A percentile compares a stretch with the other conserved stretches of the same genome.
Evolutionary conservation across 805 yeast genomes (phyloP).

Genomic region (Blastobotrys americana): DNA sequence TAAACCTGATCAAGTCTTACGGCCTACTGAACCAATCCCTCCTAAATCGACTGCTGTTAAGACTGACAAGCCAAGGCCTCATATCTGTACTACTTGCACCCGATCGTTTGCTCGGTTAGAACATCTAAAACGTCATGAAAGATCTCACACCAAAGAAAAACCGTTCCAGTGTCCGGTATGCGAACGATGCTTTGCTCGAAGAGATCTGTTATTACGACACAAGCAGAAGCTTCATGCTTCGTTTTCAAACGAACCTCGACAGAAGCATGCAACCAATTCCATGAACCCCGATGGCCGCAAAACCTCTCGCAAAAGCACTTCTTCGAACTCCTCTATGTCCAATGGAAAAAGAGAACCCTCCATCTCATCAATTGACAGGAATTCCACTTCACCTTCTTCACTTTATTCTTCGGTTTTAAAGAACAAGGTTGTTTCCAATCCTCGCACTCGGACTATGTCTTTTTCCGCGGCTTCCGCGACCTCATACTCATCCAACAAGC

Average conservation of each 20-base stretch:
- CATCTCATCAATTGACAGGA: background rate
- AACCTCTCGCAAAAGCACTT: background rate
- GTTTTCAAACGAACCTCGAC: constrained; percentile 24
- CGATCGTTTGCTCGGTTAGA: constrained; percentile 93
- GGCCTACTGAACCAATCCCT: constrained; percentile 61
- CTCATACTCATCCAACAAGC: constrained; percentile 51
- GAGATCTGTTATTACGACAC: constrained; percentile 69
- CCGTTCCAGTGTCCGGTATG: constrained; percentile 96
- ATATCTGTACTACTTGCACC: constrained; percentile 81
- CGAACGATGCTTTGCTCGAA: constrained; percentile 89
- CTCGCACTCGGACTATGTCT: constrained; percentile 32
- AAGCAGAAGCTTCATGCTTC: constrained; percentile 79
- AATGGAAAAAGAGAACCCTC: background rate
- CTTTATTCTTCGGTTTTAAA: constrained; percentile 13
- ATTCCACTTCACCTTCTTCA: constrained; percentile 8
- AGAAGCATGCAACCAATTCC: constrained; percentile 7
- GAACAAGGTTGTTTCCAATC: constrained; percentile 8
- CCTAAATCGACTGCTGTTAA: constrained; percentile 75
- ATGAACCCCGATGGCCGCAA: constrained; percentile 4
- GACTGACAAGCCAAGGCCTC: constrained; percentile 93
- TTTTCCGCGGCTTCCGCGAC: constrained; percentile 57
- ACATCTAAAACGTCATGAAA: constrained; percentile 87
- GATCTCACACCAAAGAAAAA: constrained; percentile 92
- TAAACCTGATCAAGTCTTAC: constrained; percentile 5
- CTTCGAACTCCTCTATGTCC: background rate